Percentiles rank a stretch among this genome's conserved stretches.
Conservation (phyloP, 2,329 filamentous ascomycete species). For the Monilinia vaccinii-corymbosi region DNA sequence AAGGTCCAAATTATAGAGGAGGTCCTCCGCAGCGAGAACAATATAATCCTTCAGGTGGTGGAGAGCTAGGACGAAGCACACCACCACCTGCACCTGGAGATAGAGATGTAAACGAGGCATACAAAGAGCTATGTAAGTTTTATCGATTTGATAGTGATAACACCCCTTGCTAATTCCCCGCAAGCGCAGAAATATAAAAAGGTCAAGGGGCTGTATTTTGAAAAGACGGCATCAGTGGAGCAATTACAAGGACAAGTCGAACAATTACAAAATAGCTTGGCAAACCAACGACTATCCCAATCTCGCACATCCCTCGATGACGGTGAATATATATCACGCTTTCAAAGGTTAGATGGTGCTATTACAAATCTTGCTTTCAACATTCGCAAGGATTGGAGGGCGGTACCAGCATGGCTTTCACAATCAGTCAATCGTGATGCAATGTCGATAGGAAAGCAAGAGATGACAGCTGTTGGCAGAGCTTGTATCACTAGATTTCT, state of each 20-base stretch:
- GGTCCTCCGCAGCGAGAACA: conserved; percentile 29
- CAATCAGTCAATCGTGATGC: conserved; percentile 77
- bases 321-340: conserved; percentile 82
- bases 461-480: conserved; percentile 93
- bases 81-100: conserved; percentile 32
- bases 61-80: conserved; percentile 38
- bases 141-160: neutral
- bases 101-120: conserved; percentile 30
- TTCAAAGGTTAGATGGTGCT: conserved; percentile 83
- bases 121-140: conserved; percentile 36
- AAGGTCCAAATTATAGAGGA: conserved; percentile 27
- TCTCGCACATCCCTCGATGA: conserved; percentile 93
- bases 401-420: conserved; percentile 71
- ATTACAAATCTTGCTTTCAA: conserved; percentile 94
- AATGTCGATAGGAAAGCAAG: conserved; percentile 78
- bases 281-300: conserved; percentile 88
- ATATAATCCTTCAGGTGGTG: conserved; percentile 17
- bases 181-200: conserved; percentile 93
- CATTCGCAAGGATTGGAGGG: conserved; percentile 88
- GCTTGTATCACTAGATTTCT: conserved; percentile 86
- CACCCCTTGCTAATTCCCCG: conserved; percentile 11
- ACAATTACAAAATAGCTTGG: conserved; percentile 92
- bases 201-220: conserved; percentile 95
- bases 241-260: conserved; percentile 87
- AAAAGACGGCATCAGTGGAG: conserved; percentile 82